These are phyloP conservation scores for Heterobasidion occidentale DNA, from an alignment of 1,284 basidiomycete species.

Conservation along the genomic window DNA sequence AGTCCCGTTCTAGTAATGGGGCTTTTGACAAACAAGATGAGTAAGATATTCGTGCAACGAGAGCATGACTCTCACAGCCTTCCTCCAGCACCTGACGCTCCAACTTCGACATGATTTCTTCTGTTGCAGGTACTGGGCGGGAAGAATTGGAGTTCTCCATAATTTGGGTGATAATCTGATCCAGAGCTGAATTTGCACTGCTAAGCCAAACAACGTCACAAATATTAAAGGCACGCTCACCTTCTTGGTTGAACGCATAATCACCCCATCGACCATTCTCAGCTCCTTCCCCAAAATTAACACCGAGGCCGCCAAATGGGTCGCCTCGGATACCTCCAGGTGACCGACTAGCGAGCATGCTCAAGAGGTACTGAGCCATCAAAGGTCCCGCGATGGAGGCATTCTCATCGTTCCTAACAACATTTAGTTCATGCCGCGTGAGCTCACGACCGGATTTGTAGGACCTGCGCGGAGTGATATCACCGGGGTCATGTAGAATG, in stretches of 20 bases:
- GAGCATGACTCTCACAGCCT: conserved; percentile 33
- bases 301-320: conserved; percentile 23
- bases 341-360: conserved; percentile 37
- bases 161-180: conserved; percentile 70
- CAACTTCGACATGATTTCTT: conserved; percentile 58
- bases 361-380: conserved; percentile 66
- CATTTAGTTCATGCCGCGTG: not conserved
- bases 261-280: conserved; percentile 62
- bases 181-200: conserved; percentile 44
- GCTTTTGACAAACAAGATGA: conserved; percentile 26
- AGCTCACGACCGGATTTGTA: not conserved
- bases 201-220: not conserved
- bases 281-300: conserved; percentile 23
- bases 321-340: conserved; percentile 24
- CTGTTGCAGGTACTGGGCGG: conserved; percentile 66
- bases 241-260: conserved; percentile 80
- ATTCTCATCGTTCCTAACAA: conserved; percentile 8
- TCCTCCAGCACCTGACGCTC: conserved; percentile 53
- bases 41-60: not conserved
- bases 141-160: conserved; percentile 65
- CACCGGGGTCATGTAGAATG: not conserved
- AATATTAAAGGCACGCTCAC: conserved; percentile 23
- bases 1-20: conserved; percentile 54
- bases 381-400: conserved; percentile 44
- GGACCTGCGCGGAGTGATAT: not conserved